A percentile compares a stretch with the other conserved stretches of the same genome.
These are phyloP conservation scores for Entonaema liquescens DNA, from an alignment of 495 filamentous ascomycete species.

Conservation along the genomic window DNA sequence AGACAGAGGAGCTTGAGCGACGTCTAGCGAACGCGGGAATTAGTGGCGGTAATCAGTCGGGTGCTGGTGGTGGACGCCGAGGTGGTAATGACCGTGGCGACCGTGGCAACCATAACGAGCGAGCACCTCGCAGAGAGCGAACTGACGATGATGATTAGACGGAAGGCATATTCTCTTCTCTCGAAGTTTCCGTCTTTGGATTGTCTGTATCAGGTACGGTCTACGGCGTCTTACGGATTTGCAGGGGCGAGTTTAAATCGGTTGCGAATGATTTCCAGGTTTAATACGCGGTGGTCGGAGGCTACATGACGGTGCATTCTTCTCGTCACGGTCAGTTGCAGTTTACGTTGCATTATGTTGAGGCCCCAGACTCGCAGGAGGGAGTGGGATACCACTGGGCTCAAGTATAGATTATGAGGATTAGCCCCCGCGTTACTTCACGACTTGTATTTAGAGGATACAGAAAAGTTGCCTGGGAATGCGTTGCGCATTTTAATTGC, in stretches of 20 bases:
- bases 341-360: neutral
- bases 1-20: constrained; percentile 65
- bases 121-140: constrained; percentile 49
- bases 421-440: neutral
- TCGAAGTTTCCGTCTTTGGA: constrained; percentile 19
- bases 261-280: constrained; percentile 8
- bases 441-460: constrained; percentile 37
- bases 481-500: neutral
- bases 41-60: constrained; percentile 31
- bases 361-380: neutral
- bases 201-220: constrained; percentile 39
- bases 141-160: constrained; percentile 59
- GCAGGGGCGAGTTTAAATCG: constrained; percentile 9
- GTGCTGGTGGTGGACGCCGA: constrained; percentile 42
- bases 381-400: neutral
- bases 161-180: constrained; percentile 27
- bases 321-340: neutral
- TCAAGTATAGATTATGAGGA: constrained; percentile 2
- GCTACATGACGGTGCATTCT: neutral
- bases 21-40: constrained; percentile 59
- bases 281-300: neutral
- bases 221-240: constrained; percentile 27
- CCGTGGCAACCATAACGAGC: constrained; percentile 37
- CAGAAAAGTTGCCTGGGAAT: constrained; percentile 30
- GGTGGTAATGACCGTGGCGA: constrained; percentile 38